Evolutionary conservation across 2,329 filamentous ascomycete genomes (phyloP), one percentile per base, ranked within the genome.

Genomic region (Cytospora paraplurivora): DNA sequence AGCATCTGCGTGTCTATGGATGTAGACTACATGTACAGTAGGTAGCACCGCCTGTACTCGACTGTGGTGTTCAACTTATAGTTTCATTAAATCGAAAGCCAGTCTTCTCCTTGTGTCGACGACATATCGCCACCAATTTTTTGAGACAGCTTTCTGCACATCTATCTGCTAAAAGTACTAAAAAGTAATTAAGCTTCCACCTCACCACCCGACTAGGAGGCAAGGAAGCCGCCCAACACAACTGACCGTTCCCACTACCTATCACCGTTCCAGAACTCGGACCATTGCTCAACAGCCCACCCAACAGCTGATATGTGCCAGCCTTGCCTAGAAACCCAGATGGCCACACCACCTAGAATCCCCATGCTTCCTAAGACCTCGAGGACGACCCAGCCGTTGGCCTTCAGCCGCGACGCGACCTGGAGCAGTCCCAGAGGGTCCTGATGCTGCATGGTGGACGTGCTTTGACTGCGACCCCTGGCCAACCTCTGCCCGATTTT

Each of bases 371-470:
- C 90, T 27, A 93, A 75, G 7, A 96, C 79, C 72, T 93, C 90
- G 44, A 96, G 77, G 0, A 90, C 83, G 54, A 89, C 75, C 79
- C 88, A 88, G 0, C 90, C 85, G 53, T 82, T 84, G 52, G 82
- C 81, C 69, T 83, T 87, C 47, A 96, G 71, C 41, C 86, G 84
- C 21, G 89, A 86, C 3, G 85, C 85, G 67, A 93, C 83, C 66
- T 88, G 82, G 58, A 96, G 81, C 41, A 97, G 74, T 0, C 93
- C 93, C 0, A 97, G 80, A 0, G 93, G 93, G 73, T 97, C 93
- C 64, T 90, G 83, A 38, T 86, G 82, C 47, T 55, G 62, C 57
- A 63, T 59, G 56, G 66, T 56, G 59, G 63, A 67, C 35, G 41
- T 66, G 34, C 51, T 55, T 33, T 38, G 59, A 27, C 19, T 57